phyloP scores from a whole-genome alignment of 2,329 filamentous ascomycete species.

The Ophiocordyceps sinensis region DNA sequence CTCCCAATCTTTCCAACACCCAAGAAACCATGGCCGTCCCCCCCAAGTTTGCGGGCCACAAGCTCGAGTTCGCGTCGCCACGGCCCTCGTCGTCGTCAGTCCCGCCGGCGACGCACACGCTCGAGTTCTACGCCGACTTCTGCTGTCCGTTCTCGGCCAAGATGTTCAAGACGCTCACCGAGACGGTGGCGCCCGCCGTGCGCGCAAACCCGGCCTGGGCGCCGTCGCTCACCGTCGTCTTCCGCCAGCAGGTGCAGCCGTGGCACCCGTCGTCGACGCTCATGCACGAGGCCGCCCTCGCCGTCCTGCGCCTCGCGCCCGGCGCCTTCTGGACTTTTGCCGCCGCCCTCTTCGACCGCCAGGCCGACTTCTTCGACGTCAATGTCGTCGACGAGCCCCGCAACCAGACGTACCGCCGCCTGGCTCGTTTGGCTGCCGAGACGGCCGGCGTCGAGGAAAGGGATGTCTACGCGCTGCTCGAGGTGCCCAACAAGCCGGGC shows the following conservation, averaged over 20 bases:
- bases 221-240: slow-evolving; percentile 55
- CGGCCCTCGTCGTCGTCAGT: slow-evolving; percentile 19
- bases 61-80: slow-evolving; percentile 34
- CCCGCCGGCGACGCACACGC: slow-evolving; percentile 35
- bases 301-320: slow-evolving; percentile 57
- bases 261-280: slow-evolving; percentile 85
- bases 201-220: slow-evolving; percentile 41
- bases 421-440: slow-evolving; percentile 57
- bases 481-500: slow-evolving; percentile 51
- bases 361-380: slow-evolving; percentile 72
- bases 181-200: slow-evolving; percentile 49
- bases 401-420: slow-evolving; percentile 68
- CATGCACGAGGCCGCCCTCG: slow-evolving; percentile 69
- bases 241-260: slow-evolving; percentile 85
- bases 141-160: slow-evolving; percentile 61
- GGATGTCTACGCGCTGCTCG: slow-evolving; percentile 54
- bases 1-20: no score
- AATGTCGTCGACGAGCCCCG: slow-evolving; percentile 70
- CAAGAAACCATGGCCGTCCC: slow-evolving; percentile 60
- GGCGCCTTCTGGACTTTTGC: slow-evolving; percentile 71
- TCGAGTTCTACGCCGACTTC: slow-evolving; percentile 71
- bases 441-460: slow-evolving; percentile 54
- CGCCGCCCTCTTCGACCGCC: slow-evolving; percentile 46
- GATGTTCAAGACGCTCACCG: slow-evolving; percentile 65
- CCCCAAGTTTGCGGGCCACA: slow-evolving; percentile 63